Percentiles rank a stretch among this genome's conserved stretches.
Conservation (phyloP, 2,329 filamentous ascomycete species). For the Epichloe sylvatica region DNA sequence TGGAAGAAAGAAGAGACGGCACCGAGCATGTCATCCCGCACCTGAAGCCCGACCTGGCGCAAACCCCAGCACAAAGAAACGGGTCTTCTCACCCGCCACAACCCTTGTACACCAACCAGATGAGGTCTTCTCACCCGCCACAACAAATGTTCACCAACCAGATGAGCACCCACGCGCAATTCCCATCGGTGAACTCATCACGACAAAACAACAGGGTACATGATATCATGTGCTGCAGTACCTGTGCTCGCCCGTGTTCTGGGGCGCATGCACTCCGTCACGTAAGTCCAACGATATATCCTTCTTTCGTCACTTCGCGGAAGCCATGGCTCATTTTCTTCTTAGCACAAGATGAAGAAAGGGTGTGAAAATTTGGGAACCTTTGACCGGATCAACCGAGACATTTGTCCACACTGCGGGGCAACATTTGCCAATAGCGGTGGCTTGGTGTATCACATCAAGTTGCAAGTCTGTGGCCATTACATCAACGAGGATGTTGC, state of each 20-base stretch:
- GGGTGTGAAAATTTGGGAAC: constrained; percentile 12
- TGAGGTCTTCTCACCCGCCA: background rate
- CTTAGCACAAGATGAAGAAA: constrained; percentile 16
- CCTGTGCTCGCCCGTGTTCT: constrained; percentile 23
- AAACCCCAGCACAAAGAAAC: background rate
- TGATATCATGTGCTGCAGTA: constrained; percentile 13
- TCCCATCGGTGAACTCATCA: background rate
- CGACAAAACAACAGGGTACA: background rate
- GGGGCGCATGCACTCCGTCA: constrained; percentile 16
- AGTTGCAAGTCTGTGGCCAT: constrained; percentile 32
- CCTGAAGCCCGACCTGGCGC: constrained; percentile 7
- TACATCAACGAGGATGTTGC: constrained; percentile 14
- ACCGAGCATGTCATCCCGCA: constrained; percentile 26
- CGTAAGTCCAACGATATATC: constrained; percentile 13
- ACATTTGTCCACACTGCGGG: constrained; percentile 32
- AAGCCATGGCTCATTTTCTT: constrained; percentile 5
- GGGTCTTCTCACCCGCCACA: background rate
- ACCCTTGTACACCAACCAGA: background rate
- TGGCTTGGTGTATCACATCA: constrained; percentile 31
- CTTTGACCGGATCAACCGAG: constrained; percentile 13
- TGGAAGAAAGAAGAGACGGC: constrained; percentile 24
- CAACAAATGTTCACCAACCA: background rate
- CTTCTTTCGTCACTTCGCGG: background rate
- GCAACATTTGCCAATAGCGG: constrained; percentile 26
- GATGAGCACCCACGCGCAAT: background rate